Evolutionary conservation across 2,329 filamentous ascomycete species (phyloP), one percentile per base, ranked within the genome.

Genomic region (Colletotrichum lentis): DNA sequence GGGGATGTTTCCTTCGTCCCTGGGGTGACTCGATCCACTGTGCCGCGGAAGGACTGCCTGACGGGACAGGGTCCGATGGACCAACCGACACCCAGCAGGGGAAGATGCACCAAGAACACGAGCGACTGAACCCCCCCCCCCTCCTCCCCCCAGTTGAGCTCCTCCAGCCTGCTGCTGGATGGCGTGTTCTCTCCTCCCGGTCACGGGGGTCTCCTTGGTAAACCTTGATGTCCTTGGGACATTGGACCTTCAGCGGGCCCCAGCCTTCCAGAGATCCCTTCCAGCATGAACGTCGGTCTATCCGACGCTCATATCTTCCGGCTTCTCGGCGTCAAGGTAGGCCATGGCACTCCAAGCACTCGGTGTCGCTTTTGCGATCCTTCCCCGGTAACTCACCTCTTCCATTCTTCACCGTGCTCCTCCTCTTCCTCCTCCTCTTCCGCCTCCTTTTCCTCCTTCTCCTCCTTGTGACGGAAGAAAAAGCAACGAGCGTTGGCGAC

Each of bases 221-320:
- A 7, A 47, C n/a, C 7, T 14, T 39, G 14, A 14, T 2, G 16
- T 3, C 16, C 12, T 10, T n/a, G 8, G 10, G 2, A 14, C 39
- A 58, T 47, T 58, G 47, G 56, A 58, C 14, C 56, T n/a, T 44
- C 44, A 58, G 11, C 27, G 14, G 14, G n/a, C 56, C 56, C 56
- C 56, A 39, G n/a, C 4, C 10, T 49, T n/a, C 1, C 22, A 2
- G 2, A n/a, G 5, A 22, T 22, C n/a, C 37, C 10, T 3, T 4
- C n/a, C 14, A 37, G 27, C n/a, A 47, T 58, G 3, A 22, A 35
- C 18, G 1, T 58, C 31, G n/a, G 56, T 12, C 4, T 47, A 8
- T 8, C 56, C 56, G 56, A 24, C 1, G 16, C 8, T 24, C 7
- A 39, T 20, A 7, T 24, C 20, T n/a, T 47, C 43, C 56, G 12